These are phyloP conservation scores for Magnaporthiopsis poae DNA, from an alignment of 2,329 filamentous ascomycete species.

Conservation along the genomic window DNA sequence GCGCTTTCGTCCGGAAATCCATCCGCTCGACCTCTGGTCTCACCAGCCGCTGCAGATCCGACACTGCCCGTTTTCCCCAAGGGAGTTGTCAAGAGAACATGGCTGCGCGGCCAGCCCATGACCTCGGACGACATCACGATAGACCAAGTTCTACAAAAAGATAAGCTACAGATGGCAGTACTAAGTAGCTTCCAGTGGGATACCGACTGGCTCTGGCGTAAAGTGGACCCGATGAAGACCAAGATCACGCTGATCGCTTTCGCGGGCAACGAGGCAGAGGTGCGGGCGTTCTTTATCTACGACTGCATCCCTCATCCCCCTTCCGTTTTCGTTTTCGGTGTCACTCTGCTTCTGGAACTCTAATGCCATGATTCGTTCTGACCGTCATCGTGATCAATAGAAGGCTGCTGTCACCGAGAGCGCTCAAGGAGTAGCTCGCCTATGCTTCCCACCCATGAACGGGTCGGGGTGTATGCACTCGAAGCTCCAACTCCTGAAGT, in stretches of 20 bases:
- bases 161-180: constrained; percentile 63
- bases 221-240: constrained; percentile 52
- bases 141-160: constrained; percentile 71
- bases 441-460: constrained; percentile 76
- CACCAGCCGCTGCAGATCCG: not conserved
- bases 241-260: constrained; percentile 53
- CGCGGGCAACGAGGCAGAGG: constrained; percentile 42
- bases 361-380: not conserved
- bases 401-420: constrained; percentile 40
- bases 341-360: not conserved
- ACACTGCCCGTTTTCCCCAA: constrained; percentile 26
- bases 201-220: constrained; percentile 65
- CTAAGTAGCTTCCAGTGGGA: constrained; percentile 85
- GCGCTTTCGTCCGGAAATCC: not conserved
- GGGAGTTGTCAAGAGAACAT: constrained; percentile 74
- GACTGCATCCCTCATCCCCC: not conserved
- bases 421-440: constrained; percentile 35
- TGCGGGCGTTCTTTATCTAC: constrained; percentile 17
- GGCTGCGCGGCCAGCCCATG: constrained; percentile 54
- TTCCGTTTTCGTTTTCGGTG: not conserved
- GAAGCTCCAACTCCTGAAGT: constrained; percentile 85
- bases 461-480: constrained; percentile 77
- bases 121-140: constrained; percentile 68
- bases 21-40: not conserved
- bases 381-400: constrained; percentile 19